Evolutionary conservation across 305 asterid genomes (phyloP).

Genomic region (Fraxinus nigra): DNA sequence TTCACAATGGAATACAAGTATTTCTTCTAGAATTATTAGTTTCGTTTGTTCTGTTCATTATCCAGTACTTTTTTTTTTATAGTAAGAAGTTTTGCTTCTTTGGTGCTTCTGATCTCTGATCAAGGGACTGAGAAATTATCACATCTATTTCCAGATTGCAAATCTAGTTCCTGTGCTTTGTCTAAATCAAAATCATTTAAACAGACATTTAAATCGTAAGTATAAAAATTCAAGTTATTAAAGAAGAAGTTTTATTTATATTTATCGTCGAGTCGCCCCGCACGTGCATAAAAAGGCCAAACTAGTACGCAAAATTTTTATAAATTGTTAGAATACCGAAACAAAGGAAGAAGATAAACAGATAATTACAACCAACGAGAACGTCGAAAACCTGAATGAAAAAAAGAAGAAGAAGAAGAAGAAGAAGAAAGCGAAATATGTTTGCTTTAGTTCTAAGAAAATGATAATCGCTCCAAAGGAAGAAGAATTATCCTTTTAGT

Average conservation of each 20-base stretch:
- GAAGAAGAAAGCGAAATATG: too few species aligned
- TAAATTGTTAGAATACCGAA: not conserved
- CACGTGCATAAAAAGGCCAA: not conserved
- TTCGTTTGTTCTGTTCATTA: not conserved
- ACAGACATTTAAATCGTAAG: too few species aligned
- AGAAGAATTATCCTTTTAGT: too few species aligned
- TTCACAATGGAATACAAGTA: not conserved
- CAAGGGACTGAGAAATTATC: not conserved
- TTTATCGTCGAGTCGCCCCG: not conserved
- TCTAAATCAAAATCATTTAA: not conserved
- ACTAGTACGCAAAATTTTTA: not conserved
- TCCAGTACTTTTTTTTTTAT: not conserved
- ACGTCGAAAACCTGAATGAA: too few species aligned
- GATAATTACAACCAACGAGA: too few species aligned
- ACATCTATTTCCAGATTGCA: not conserved
- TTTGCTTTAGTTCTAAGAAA: too few species aligned
- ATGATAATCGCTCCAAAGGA: too few species aligned
- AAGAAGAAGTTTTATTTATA: not conserved
- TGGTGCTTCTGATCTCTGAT: not conserved
- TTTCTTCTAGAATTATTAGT: too few species aligned
- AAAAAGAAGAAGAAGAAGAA: too few species aligned
- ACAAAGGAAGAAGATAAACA: too few species aligned
- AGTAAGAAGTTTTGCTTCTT: not conserved
- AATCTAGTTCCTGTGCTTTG: not conserved
- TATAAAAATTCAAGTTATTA: too few species aligned